Base-by-base conservation (phyloP, 2,329 filamentous ascomycete genomes). In the Teratosphaeria pseudoeucalypti region DNA sequence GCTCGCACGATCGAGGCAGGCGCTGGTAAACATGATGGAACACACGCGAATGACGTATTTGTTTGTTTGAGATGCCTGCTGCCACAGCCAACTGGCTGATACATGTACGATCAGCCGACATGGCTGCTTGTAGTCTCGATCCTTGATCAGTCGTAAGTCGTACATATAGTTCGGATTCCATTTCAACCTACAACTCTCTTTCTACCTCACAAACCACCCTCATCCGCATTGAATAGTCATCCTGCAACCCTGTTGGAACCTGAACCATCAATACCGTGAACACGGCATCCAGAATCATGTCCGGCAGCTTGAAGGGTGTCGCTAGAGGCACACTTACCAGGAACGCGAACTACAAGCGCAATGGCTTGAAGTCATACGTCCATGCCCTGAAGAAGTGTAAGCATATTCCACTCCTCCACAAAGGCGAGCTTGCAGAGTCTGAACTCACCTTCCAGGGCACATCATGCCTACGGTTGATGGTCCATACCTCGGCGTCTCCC, bases 381-480 rank as follows among this genome's bases (percentile, higher is more conserved):
- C 64, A 67, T 56, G 65, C 66, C 27, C 57, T 69, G 16, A 56
- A 61, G 52, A 68, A 67, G 49, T 69, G 66, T 64, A 49, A 37
- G n/a, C 49, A 16, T 47, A n/a, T 23, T 9, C 16, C 52, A 27
- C 9, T 9, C 26, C 29, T 32, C 7, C 29, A 7, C 29, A 32
- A 32, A 7, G 7, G 4, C 29, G 3, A 5, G 5, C 29, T 23
- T 23, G 43, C 23, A 23, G 23, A 23, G 23, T 1, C 23, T 53
- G 58, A 37, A 55, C 16, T n/a, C 29, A 11, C 14, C 14, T 23
- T 49, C 2, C 59, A 71, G 70, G 82, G 70, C 78, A 81, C 60
- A 84, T 88, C 68, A 73, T 79, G 26, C 84, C 86, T 37, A 87
- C 85, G 60, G 76, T 81, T 62, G 78, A 80, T 1, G 85, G 86